phyloP scores from a whole-genome alignment of 305 asterid species.

The Fraxinus ornus region DNA sequence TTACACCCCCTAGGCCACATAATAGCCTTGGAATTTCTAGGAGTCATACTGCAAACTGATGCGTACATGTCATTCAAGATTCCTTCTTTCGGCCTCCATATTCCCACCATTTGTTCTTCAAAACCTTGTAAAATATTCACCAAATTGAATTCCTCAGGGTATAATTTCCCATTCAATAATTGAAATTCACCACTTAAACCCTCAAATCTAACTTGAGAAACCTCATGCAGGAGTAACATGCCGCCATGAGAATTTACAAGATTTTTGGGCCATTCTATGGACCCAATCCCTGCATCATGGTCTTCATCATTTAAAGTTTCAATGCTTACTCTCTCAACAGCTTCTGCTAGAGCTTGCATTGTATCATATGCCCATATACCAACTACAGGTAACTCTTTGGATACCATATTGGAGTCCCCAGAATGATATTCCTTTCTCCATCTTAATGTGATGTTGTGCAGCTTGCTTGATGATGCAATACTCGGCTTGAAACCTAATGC shows the following conservation, averaged over 20 bases:
- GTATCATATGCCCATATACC: slow-evolving; percentile 33
- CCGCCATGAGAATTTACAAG: background rate
- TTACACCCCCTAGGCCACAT: background rate
- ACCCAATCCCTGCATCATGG: background rate
- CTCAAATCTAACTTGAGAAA: background rate
- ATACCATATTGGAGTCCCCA: background rate
- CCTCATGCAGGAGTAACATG: slow-evolving; percentile 2
- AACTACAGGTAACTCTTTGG: background rate
- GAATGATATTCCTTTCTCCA: background rate
- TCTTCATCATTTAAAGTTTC: background rate
- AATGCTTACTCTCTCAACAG: slow-evolving; percentile 13
- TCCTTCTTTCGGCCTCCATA: slow-evolving; percentile 22
- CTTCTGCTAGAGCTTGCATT: slow-evolving; percentile 25
- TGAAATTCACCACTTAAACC: background rate
- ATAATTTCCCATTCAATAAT: background rate
- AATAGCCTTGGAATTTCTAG: background rate
- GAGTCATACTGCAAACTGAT: background rate
- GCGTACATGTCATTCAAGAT: background rate
- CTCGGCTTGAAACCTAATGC: slow-evolving; percentile 23
- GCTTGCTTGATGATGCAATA: slow-evolving; percentile 13
- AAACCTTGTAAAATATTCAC: slow-evolving; percentile 14
- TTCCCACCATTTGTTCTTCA: slow-evolving; percentile 23
- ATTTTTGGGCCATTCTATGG: background rate
- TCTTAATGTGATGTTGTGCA: slow-evolving; percentile 4
- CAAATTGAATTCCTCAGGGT: background rate